A percentile compares a stretch with the other conserved stretches of the same genome.
These are phyloP conservation scores for Hymenoscyphus fructigenus DNA, from an alignment of 2,329 filamentous ascomycete genomes.

Conservation along the genomic window DNA sequence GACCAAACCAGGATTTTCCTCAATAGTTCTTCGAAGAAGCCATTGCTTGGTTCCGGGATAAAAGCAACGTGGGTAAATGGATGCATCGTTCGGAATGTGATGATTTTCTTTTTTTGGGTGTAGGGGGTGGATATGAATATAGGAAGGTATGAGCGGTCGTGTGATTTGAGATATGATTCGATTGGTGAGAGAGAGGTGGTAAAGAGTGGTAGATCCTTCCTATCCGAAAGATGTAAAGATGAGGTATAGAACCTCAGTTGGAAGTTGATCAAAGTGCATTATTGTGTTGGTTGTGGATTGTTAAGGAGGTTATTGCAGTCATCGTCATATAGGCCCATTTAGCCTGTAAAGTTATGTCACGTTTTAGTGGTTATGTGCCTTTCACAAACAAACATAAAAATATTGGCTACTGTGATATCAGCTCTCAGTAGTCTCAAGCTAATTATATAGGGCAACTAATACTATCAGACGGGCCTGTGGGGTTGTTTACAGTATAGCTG, in stretches of 20 bases:
- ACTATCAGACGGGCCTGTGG: too few relatives aligned
- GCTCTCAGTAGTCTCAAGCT: too few relatives aligned
- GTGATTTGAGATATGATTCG: not conserved
- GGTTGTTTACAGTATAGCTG: too few relatives aligned
- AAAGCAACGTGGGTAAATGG: not conserved
- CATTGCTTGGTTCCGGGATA: not conserved
- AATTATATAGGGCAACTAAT: too few relatives aligned
- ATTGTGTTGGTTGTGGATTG: too few relatives aligned
- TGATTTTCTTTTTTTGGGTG: not conserved
- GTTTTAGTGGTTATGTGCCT: too few relatives aligned
- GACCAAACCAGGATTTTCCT: not conserved
- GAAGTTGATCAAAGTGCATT: not conserved
- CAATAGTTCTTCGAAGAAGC: not conserved
- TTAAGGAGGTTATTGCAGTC: too few relatives aligned
- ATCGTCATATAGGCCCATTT: too few relatives aligned
- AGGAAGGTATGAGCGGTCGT: not conserved
- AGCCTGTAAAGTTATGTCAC: too few relatives aligned
- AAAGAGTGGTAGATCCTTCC: not conserved
- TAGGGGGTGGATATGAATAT: not conserved
- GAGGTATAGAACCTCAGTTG: not conserved
- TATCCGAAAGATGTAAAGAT: not conserved
- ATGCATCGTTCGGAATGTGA: not conserved
- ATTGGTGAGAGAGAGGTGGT: not conserved
- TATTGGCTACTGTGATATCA: too few relatives aligned
- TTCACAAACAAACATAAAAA: too few relatives aligned